A percentile compares a stretch with the other conserved stretches of the same genome.
phyloP scores from a whole-genome alignment of 768 basidiomycete species.

The Leucocoprinus sp. region DNA sequence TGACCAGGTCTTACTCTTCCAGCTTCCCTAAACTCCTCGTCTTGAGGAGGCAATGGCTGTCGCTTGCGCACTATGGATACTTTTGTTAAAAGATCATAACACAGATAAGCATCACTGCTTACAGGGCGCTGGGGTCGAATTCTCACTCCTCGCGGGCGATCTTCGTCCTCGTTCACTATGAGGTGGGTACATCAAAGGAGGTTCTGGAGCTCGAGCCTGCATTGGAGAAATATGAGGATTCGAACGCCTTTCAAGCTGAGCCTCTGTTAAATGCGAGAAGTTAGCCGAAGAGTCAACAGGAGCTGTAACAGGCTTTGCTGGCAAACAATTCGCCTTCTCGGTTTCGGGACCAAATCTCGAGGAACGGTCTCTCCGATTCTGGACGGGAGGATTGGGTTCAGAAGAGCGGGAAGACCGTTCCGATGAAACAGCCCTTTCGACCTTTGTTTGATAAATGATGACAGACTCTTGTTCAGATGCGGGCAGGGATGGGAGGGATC shows the following conservation, averaged over 20 bases:
- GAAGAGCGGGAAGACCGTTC: constrained; percentile 4
- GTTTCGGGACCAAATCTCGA: constrained; percentile 2
- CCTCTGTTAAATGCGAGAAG: neutral
- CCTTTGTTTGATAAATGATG: constrained; percentile 4
- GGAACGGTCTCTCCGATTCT: constrained; percentile 3
- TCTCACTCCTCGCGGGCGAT: neutral
- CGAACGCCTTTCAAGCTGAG: neutral
- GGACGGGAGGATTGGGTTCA: neutral
- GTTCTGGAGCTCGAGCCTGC: neutral
- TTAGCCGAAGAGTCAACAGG: neutral
- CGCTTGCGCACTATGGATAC: constrained; percentile 1
- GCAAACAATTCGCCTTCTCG: constrained; percentile 2
- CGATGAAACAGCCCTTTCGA: neutral
- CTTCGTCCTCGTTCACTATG: neutral
- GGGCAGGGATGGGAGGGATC: constrained; percentile 7
- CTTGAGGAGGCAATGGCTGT: constrained; percentile 8
- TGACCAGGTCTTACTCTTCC: constrained; percentile 3
- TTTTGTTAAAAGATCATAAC: neutral
- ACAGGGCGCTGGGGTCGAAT: neutral
- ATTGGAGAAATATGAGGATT: neutral
- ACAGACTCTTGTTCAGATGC: constrained; percentile 5
- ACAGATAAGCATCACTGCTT: neutral
- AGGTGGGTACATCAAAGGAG: neutral
- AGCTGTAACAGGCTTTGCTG: constrained; percentile 1
- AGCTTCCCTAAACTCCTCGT: constrained; percentile 2